These are phyloP conservation scores for Volutella citrinella DNA, from an alignment of 2,329 filamentous ascomycete species.

Conservation along the genomic window DNA sequence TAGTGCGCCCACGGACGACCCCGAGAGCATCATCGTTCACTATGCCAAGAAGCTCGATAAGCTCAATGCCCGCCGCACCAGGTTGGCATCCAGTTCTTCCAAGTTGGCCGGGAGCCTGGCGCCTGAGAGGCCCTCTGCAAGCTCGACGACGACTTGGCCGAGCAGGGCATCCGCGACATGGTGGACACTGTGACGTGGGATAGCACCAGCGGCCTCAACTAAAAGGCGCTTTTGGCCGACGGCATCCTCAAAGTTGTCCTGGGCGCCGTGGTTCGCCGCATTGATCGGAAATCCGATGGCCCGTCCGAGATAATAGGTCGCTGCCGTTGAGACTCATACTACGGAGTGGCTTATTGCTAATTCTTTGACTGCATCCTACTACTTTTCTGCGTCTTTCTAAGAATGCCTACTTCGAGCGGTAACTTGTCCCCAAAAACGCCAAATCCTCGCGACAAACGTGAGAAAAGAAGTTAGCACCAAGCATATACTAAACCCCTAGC, in stretches of 20 bases:
- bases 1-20: constrained; percentile 76
- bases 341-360: no score
- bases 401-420: no score
- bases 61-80: constrained; percentile 71
- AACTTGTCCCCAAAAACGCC: no score
- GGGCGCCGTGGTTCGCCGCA: constrained; percentile 63
- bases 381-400: no score
- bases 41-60: constrained; percentile 69
- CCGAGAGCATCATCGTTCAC: constrained; percentile 64
- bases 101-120: constrained; percentile 71
- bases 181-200: constrained; percentile 85
- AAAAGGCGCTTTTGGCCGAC: constrained; percentile 56
- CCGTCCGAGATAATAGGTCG: no score
- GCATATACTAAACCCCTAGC: no score
- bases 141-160: constrained; percentile 69
- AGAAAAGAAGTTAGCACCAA: no score
- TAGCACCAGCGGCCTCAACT: constrained; percentile 40
- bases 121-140: constrained; percentile 65
- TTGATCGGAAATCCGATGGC: constrained; percentile 34
- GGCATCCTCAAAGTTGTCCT: constrained; percentile 80
- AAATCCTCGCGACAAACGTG: no score
- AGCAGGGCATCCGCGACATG: constrained; percentile 71
- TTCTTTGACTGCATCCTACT: no score
- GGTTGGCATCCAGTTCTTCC: constrained; percentile 93
- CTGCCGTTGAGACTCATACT: no score